Evolutionary conservation across 495 filamentous ascomycete genomes (phyloP), one percentile per base, ranked within the genome.

Genomic region (Lasiosphaeria hispida): DNA sequence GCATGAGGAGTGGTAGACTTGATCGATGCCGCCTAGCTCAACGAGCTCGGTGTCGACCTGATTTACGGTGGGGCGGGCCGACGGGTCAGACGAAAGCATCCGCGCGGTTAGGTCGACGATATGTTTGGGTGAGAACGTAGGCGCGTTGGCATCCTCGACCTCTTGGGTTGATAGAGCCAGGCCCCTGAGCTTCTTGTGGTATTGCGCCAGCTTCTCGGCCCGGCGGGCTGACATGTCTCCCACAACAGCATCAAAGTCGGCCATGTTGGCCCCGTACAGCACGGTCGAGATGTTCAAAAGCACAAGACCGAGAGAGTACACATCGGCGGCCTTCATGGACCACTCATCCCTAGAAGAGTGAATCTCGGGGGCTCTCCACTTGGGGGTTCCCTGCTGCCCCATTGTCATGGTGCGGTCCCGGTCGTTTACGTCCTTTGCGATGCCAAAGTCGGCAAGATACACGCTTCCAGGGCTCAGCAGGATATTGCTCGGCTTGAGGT

Each of bases 401-500:
- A 67, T 58, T 2, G 72, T 74, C 63, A 68, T 69, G 38, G 70
- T 75, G 47, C 66, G 63, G 17, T 70, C 66, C 3, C 63, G 59
- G 49, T 63, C 63, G 44, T 68, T 62, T 38, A 75, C 69, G 40
- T 75, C 72, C 41, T 63, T 67, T 10, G 73, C 66, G 10, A 77
- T 71, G 41, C 74, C 75, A 62, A 77, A 76, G 56, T 77, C 75
- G 42, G 75, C 71, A 0, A 77, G 60, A 53, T 74, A 74, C 10
- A 77, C 74, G 4, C 65, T 48, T 10, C 64, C 67, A 10, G 74
- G 62, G 51, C 58, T 66, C 4, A 77, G 61, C 0, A 77, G 67
- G 53, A 77, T 76, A 42, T 77, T 77, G 35, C 67, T 63, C 4
- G 75, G 75, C 53, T 77, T 77, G 19, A 77, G 65, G 45, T 77